Evolutionary conservation across 2,329 filamentous ascomycete genomes (phyloP), one percentile per base, ranked within the genome.

Genomic region (Nigrospora sphaerica): DNA sequence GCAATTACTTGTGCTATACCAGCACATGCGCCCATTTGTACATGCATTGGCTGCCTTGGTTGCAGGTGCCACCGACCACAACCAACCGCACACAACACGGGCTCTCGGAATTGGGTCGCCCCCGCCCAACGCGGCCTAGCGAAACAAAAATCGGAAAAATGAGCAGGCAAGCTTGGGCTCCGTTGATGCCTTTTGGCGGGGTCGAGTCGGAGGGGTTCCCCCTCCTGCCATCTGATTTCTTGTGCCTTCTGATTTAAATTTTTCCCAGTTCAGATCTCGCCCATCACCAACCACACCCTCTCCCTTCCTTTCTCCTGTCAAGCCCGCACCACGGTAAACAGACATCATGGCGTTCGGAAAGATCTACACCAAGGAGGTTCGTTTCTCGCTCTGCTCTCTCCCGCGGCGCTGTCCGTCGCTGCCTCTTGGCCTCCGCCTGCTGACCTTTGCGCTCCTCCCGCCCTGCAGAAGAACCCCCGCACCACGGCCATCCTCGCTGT

Each of bases 331-430:
- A 59, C 47, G 48, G 50, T 44, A 39, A 52, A 48, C 47, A 56
- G 55, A 57, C 62, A 65, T 80, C 71, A 95, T 95, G 86, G 80
- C 88, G 68, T 97, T 98, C 81, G 93, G 93, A 77, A 98, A 95
- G 80, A 83, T 98, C 66, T 97, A 93, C 83, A 87, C 86, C 69
- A 82, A 80, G 71, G 69, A 81, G 75, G 92, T 95, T 84, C 57
- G 57, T 48, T 49, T 50, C 44, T 46, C 14, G 32, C 49, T 17
- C 45, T 54, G 47, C 44, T 45, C 39, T 51, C 53, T 10, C 35
- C 35, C 44, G 45, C 48, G 23, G 23, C 23, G 23, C 23, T 46
- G 39, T 45, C 43, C 49, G 52, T 40, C 44, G 31, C 35, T 37
- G 33, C 46, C 44, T 45, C 37, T 32, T 39, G 14, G 4, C 37